phyloP scores from a whole-genome alignment of 2,329 filamentous ascomycete genomes.

The Cytospora mali region DNA sequence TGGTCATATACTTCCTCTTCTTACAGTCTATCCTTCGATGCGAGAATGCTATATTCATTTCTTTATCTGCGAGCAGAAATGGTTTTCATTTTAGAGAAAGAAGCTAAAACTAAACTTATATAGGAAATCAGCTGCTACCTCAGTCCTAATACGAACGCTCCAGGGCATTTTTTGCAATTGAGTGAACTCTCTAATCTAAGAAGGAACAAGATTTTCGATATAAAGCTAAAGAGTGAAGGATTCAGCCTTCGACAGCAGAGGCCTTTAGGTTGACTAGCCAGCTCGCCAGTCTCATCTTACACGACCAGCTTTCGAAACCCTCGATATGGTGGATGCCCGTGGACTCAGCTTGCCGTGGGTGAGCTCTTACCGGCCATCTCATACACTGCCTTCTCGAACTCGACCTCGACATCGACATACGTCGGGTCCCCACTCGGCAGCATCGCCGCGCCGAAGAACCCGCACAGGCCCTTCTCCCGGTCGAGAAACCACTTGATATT shows the following conservation, averaged over 20 bases:
- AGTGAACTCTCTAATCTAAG: too few relatives aligned
- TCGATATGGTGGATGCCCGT: not conserved
- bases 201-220: not conserved
- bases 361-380: conserved; percentile 14
- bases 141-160: not conserved
- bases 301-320: not conserved
- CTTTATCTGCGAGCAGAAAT: not conserved
- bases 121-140: not conserved
- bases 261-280: not conserved
- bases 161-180: too few relatives aligned
- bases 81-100: not conserved
- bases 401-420: conserved; percentile 16
- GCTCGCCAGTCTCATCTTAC: not conserved
- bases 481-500: conserved; percentile 53
- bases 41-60: not conserved
- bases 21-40: too few relatives aligned
- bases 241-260: not conserved
- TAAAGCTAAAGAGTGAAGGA: not conserved
- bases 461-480: conserved; percentile 49
- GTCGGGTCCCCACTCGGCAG: conserved; percentile 21
- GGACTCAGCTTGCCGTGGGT: not conserved
- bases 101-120: not conserved
- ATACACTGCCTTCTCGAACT: conserved; percentile 23
- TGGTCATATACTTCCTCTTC: not conserved
- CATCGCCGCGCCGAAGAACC: conserved; percentile 33